Base-by-base conservation (phyloP, 805 yeast genomes). In the Yamadazyma paraphyllophila region DNA sequence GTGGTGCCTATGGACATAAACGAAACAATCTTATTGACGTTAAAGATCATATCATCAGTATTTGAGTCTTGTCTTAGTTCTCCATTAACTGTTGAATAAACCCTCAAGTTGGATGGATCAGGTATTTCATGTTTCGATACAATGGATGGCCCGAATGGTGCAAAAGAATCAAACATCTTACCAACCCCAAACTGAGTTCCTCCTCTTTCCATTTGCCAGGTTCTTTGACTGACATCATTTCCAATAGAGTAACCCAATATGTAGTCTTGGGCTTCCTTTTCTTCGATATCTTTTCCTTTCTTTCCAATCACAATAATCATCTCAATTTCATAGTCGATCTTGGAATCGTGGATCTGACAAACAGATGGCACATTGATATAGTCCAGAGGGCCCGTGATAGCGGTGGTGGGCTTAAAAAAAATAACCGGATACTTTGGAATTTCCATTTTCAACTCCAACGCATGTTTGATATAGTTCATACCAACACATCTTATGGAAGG, bases 181-280 rank as follows among this genome's bases (percentile, higher is more conserved):
- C 80, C 78, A 9, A 71, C 59, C 32, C 70, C 61, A 69, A 78
- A 79, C 51, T 79, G 83, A 14, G 79, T 67, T 26, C 45, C 52
- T 2, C 81, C 80, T 29, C 81, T 80, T 41, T 71, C 66, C 39
- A 69, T 63, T 55, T 80, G 83, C 83, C 82, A 78, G n/a, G 70
- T 71, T 45, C 83, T 64, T 52, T 77, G 80, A 10, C 81, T 75
- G 8, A 79, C 76, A 55, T 79, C 84, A 57, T 80, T 76, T 4
- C 82, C 82, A 15, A 72, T 71, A 2, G 79, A 56, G 57, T 76
- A 79, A 7, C 84, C 84, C 14, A 76, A 57, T 3, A 79, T 74
- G 47, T 77, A 66, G 38, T 68, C 62, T 40, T 70, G 57, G 4
- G 82, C 82, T 14, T 75, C 64, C 14, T 60, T 69, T 14, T 56